These are phyloP conservation scores for Stachybotrys chlorohalonatus DNA, from an alignment of 2,329 filamentous ascomycete species.

Conservation along the genomic window DNA sequence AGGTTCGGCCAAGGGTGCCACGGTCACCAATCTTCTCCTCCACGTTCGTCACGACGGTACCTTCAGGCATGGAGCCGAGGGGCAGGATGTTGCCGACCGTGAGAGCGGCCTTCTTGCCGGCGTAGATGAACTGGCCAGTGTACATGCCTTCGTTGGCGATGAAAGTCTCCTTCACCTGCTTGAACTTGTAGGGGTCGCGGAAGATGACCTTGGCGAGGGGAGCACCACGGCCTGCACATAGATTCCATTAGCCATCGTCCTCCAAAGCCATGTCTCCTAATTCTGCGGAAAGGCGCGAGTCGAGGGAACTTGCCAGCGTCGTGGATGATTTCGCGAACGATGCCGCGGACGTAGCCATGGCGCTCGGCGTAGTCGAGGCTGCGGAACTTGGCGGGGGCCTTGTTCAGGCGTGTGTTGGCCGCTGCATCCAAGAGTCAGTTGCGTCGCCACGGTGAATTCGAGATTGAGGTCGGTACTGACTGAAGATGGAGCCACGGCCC, in stretches of 20 bases:
- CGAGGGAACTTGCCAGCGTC: conserved; percentile 59
- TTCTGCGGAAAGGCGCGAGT: conserved; percentile 5
- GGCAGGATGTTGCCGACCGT: conserved; percentile 98
- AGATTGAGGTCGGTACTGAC: conserved; percentile 26
- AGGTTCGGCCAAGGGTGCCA: conserved; percentile 91
- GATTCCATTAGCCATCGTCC: conserved; percentile 15
- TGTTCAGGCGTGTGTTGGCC: conserved; percentile 85
- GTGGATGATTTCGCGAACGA: conserved; percentile 99
- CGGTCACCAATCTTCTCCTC: conserved; percentile 98
- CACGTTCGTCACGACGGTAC: conserved; percentile 98
- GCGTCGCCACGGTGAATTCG: conserved; percentile 12
- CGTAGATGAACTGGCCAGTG: conserved; percentile 99
- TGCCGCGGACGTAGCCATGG: conserved; percentile 94
- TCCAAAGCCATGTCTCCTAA: conserved; percentile 3
- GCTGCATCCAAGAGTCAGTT: conserved; percentile 36
- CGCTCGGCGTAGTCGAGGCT: conserved; percentile 93
- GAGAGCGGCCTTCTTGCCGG: conserved; percentile 95
- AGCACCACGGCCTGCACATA: conserved; percentile 63
- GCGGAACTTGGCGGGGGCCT: conserved; percentile 79
- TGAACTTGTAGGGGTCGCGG: conserved; percentile 98
- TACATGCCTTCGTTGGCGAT: conserved; percentile 99
- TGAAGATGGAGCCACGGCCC: conserved; percentile 51
- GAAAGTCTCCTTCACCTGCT: conserved; percentile 97
- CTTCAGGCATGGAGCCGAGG: conserved; percentile 89
- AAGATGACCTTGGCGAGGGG: conserved; percentile 94